Conservation (phyloP, 2,329 filamentous ascomycete species). For the Penicillium sp. region DNA sequence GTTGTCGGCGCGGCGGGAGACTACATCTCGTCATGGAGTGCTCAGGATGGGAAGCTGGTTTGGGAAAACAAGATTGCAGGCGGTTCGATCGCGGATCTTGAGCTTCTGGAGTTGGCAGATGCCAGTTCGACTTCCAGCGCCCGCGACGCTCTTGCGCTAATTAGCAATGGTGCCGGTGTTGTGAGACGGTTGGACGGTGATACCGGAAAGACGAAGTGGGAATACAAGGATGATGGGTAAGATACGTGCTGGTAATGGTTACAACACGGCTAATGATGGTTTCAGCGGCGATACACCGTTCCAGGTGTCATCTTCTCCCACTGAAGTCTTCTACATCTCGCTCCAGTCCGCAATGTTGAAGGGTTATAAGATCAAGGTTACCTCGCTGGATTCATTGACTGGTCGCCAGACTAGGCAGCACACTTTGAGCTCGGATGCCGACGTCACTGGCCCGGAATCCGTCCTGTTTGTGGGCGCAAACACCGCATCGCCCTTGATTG, state of each 20-base stretch:
- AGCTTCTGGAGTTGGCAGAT: conserved; percentile 71
- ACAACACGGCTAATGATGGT: conserved; percentile 17
- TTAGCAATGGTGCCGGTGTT: conserved; percentile 52
- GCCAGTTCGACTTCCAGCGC: conserved; percentile 44
- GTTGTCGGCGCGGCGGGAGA: conserved; percentile 70
- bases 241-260: conserved; percentile 1
- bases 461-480: conserved; percentile 43
- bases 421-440: conserved; percentile 69
- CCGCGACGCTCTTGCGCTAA: conserved; percentile 68
- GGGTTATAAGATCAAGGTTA: conserved; percentile 74
- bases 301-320: conserved; percentile 69
- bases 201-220: conserved; percentile 75
- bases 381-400: conserved; percentile 67
- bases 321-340: conserved; percentile 71
- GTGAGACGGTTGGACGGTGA: conserved; percentile 71
- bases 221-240: conserved; percentile 63
- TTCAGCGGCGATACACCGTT: conserved; percentile 67
- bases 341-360: conserved; percentile 65
- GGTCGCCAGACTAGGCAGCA: conserved; percentile 72
- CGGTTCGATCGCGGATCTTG: conserved; percentile 51
- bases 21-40: conserved; percentile 77
- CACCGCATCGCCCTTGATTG: conserved; percentile 42
- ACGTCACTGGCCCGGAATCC: conserved; percentile 53
- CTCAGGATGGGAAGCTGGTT: conserved; percentile 71
- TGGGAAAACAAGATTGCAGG: conserved; percentile 68